phyloP scores from a whole-genome alignment of 441 rosid species.

The Erodium chrysanthum region DNA sequence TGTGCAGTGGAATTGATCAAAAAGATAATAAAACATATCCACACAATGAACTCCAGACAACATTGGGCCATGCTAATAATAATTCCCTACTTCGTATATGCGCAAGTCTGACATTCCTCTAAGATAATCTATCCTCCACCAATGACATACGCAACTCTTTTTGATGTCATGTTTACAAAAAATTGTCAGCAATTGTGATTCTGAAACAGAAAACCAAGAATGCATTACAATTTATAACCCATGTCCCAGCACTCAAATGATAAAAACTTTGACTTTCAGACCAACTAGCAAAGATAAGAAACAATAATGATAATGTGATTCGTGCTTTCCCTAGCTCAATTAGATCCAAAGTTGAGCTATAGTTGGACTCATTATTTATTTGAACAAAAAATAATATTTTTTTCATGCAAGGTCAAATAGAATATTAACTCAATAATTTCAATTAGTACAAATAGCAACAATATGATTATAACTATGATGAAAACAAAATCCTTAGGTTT shows the following conservation, averaged over 20 bases:
- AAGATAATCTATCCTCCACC: slow-evolving; percentile 48
- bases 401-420: neutral
- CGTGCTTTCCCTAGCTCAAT: neutral
- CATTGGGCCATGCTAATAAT: too few species aligned
- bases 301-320: neutral
- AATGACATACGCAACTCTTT: slow-evolving; percentile 28
- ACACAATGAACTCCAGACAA: neutral
- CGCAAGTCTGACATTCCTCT: slow-evolving; percentile 67
- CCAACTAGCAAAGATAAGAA: neutral
- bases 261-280: neutral
- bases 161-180: slow-evolving; percentile 31
- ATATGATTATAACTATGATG: neutral
- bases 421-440: neutral
- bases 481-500: neutral
- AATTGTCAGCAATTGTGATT: slow-evolving; percentile 24
- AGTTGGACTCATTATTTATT: neutral
- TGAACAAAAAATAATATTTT: neutral
- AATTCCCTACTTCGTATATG: slow-evolving; percentile 45
- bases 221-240: slow-evolving; percentile 8
- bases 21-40: neutral
- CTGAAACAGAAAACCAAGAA: slow-evolving; percentile 27
- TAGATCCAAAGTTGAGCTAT: neutral
- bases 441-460: neutral
- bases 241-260: slow-evolving; percentile 12
- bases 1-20: neutral